Percentiles rank a stretch among this genome's conserved stretches.
These are phyloP conservation scores for Glycine tomentella DNA, from an alignment of 306 rosid species.

Conservation along the genomic window DNA sequence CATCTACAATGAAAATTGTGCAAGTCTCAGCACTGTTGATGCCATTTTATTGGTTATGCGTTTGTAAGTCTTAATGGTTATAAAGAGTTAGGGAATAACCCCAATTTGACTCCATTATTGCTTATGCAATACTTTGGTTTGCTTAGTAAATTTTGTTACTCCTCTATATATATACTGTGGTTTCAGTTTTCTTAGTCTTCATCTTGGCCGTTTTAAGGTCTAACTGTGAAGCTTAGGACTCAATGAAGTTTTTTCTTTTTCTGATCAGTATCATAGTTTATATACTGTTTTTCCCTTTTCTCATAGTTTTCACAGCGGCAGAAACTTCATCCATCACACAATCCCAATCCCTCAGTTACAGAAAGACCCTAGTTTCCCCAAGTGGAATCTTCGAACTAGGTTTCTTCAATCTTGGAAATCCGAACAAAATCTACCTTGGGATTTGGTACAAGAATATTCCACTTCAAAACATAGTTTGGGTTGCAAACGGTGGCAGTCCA, in stretches of 20 bases:
- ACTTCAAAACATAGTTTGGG: not conserved
- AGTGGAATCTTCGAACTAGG: not conserved
- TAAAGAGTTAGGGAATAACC: too few species aligned
- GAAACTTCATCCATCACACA: not conserved
- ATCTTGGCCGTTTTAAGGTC: not conserved
- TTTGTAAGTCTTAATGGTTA: not conserved
- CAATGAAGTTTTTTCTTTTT: not conserved
- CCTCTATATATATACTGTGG: not conserved
- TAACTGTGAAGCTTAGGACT: not conserved
- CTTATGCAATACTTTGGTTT: not conserved
- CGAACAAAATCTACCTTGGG: not conserved
- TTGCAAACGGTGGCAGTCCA: not conserved
- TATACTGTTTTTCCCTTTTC: not conserved
- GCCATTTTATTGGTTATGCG: not conserved
- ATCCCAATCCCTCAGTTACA: not conserved
- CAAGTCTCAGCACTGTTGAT: not conserved
- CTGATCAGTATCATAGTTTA: not conserved
- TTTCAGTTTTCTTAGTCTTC: too few species aligned
- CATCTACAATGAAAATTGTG: not conserved
- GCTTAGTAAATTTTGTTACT: not conserved
- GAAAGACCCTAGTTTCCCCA: not conserved
- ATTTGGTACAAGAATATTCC: not conserved
- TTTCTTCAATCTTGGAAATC: not conserved
- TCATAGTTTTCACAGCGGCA: not conserved
- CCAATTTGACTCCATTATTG: not conserved